phyloP scores from a whole-genome alignment of 495 filamentous ascomycete species.

The Poronia punctata region DNA sequence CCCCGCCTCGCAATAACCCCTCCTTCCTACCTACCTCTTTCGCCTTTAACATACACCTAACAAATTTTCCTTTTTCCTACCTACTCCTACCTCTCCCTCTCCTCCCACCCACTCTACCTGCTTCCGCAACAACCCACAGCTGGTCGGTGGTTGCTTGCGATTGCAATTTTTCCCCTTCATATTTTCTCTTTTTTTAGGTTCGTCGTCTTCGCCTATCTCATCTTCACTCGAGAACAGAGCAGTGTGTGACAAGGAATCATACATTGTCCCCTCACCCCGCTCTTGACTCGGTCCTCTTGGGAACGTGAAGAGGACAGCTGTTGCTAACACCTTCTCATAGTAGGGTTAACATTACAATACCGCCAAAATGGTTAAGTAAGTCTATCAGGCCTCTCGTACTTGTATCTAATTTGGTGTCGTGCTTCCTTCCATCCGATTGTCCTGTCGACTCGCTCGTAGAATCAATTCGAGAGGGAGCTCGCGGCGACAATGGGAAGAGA shows the following conservation, averaged over 20 bases:
- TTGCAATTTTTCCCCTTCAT: slow-evolving; percentile 12
- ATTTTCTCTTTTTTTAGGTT: slow-evolving; percentile 8
- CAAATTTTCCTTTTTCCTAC: slow-evolving; percentile 9
- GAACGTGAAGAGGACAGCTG: slow-evolving; percentile 9
- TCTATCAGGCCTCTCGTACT: too few species aligned
- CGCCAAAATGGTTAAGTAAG: slow-evolving; percentile 99
- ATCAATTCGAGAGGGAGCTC: slow-evolving; percentile 3
- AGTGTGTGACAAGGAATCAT: not conserved
- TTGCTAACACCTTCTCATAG: slow-evolving; percentile 22
- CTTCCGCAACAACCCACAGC: slow-evolving; percentile 18
- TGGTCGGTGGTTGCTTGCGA: slow-evolving; percentile 29
- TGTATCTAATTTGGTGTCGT: too few species aligned
- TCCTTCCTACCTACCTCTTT: slow-evolving; percentile 2
- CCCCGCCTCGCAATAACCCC: slow-evolving; percentile 8
- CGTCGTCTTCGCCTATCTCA: slow-evolving; percentile 9
- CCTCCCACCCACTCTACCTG: slow-evolving; percentile 5
- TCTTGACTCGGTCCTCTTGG: not conserved
- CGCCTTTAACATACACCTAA: slow-evolving; percentile 1
- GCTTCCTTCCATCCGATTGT: slow-evolving; percentile 3
- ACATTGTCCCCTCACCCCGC: slow-evolving; percentile 10
- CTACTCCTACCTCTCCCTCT: slow-evolving; percentile 8
- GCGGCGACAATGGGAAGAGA: slow-evolving; percentile 9
- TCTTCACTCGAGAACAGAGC: slow-evolving; percentile 5
- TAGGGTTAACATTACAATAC: slow-evolving; percentile 51
- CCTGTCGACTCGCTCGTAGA: not conserved